These are phyloP conservation scores for Trematosphaeria pertusa DNA, from an alignment of 2,329 filamentous ascomycete genomes.

Conservation along the genomic window DNA sequence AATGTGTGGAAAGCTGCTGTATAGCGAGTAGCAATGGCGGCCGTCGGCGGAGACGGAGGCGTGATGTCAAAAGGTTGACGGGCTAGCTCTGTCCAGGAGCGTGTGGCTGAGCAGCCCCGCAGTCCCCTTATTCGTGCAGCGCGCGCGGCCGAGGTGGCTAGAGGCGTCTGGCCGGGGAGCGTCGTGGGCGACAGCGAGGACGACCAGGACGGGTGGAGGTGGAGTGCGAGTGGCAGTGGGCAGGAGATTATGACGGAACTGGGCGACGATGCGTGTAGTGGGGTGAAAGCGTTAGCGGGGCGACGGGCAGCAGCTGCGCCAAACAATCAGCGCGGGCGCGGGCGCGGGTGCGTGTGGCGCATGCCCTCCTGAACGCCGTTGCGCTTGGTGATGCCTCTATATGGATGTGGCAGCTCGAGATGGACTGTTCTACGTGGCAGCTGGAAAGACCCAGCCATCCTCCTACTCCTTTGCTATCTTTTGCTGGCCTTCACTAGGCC, in stretches of 20 bases:
- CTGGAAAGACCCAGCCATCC: too few relatives aligned
- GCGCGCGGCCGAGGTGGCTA: slow-evolving; percentile 4
- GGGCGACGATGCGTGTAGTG: neutral
- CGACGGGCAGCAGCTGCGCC: too few relatives aligned
- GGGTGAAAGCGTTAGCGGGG: slow-evolving; percentile 2
- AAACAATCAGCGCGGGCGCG: neutral
- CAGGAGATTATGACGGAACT: slow-evolving; percentile 2
- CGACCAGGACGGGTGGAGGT: slow-evolving; percentile 3
- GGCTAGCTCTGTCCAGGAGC: slow-evolving; percentile 1
- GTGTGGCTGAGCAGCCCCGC: slow-evolving; percentile 12
- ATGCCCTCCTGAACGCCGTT: too few relatives aligned
- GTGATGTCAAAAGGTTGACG: slow-evolving; percentile 16
- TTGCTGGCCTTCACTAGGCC: too few relatives aligned
- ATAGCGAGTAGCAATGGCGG: slow-evolving; percentile 23
- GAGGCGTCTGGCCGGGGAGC: slow-evolving; percentile 2
- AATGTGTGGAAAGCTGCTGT: too few relatives aligned
- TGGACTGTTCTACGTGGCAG: too few relatives aligned
- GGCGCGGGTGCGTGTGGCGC: neutral
- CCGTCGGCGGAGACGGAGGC: slow-evolving; percentile 10
- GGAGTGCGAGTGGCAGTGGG: slow-evolving; percentile 1
- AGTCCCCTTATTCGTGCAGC: slow-evolving; percentile 1
- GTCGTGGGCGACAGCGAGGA: slow-evolving; percentile 3
- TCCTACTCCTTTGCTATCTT: too few relatives aligned
- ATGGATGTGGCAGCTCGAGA: too few relatives aligned
- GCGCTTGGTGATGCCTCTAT: too few relatives aligned